Evolutionary conservation across 352 stramenopile species (phyloP).

Genomic region (Globisporangium solare): DNA sequence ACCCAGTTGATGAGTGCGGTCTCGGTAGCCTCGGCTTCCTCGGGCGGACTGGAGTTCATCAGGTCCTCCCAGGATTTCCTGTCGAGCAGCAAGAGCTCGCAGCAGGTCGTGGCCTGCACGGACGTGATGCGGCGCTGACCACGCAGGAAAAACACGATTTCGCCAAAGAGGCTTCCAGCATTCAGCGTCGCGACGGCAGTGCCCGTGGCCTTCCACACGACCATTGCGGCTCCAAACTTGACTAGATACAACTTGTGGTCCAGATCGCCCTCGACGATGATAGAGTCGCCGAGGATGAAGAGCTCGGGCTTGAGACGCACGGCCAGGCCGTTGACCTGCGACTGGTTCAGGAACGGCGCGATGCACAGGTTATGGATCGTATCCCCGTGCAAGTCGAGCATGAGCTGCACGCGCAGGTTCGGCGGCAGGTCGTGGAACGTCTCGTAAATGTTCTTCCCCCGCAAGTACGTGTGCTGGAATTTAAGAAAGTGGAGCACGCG

Average conservation of each 20-base stretch:
- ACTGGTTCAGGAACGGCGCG: slow-evolving; percentile 42
- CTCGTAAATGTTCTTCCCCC: slow-evolving; percentile 62
- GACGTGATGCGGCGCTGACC: slow-evolving; percentile 56
- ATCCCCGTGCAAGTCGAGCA: slow-evolving; percentile 66
- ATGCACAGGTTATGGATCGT: slow-evolving; percentile 52
- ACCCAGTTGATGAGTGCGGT: slow-evolving; percentile 45
- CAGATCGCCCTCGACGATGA: slow-evolving; percentile 62
- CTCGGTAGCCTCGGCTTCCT: slow-evolving; percentile 38
- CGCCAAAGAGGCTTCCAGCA: slow-evolving; percentile 58
- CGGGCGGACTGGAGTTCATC: slow-evolving; percentile 33
- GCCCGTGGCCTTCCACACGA: slow-evolving; percentile 63
- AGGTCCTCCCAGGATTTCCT: slow-evolving; percentile 45
- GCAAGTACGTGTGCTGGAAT: slow-evolving; percentile 64
- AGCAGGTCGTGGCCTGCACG: slow-evolving; percentile 57
- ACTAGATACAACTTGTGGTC: slow-evolving; percentile 72
- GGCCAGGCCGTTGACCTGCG: slow-evolving; percentile 49
- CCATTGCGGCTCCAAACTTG: slow-evolving; percentile 55
- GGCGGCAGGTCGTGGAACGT: slow-evolving; percentile 70
- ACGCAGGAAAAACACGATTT: slow-evolving; percentile 70
- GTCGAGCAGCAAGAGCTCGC: slow-evolving; percentile 55
- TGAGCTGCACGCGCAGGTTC: slow-evolving; percentile 62
- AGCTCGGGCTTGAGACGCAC: slow-evolving; percentile 65
- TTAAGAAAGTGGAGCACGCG: slow-evolving; percentile 66
- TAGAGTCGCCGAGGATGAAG: slow-evolving; percentile 65
- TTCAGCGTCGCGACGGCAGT: slow-evolving; percentile 57